phyloP scores from a whole-genome alignment of 495 filamentous ascomycete genomes.

The Penicillium cinerascens region DNA sequence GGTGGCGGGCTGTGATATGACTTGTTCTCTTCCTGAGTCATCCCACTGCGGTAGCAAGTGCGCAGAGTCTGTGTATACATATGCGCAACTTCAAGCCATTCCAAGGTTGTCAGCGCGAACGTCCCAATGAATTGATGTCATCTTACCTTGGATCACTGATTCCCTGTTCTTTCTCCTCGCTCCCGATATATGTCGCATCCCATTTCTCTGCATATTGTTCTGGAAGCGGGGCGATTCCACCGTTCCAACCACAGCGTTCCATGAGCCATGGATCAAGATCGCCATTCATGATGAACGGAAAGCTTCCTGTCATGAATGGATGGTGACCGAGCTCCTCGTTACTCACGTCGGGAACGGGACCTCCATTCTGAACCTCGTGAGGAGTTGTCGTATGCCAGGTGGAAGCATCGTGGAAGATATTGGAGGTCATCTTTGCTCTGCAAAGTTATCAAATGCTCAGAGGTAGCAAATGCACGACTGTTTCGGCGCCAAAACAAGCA shows the following conservation, averaged over 20 bases:
- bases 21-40: slow-evolving; percentile 10
- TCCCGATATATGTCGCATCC: slow-evolving; percentile 1
- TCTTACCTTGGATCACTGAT: neutral
- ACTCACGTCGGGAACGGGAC: neutral
- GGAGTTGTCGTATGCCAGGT: neutral
- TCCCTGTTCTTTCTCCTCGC: neutral
- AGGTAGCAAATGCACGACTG: neutral
- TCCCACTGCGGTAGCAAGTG: neutral
- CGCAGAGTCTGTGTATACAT: neutral
- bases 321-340: neutral
- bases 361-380: neutral
- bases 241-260: slow-evolving; percentile 3
- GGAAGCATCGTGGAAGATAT: neutral
- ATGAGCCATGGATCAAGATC: slow-evolving; percentile 5
- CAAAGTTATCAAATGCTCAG: neutral
- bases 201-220: slow-evolving; percentile 11
- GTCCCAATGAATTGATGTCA: neutral
- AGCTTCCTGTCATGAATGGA: neutral
- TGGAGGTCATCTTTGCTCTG: neutral
- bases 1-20: slow-evolving; percentile 25
- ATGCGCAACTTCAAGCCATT: neutral
- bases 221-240: neutral
- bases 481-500: neutral
- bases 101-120: neutral
- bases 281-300: neutral